phyloP scores from a whole-genome alignment of 2,329 filamentous ascomycete species.

The Myotisia sp. region DNA sequence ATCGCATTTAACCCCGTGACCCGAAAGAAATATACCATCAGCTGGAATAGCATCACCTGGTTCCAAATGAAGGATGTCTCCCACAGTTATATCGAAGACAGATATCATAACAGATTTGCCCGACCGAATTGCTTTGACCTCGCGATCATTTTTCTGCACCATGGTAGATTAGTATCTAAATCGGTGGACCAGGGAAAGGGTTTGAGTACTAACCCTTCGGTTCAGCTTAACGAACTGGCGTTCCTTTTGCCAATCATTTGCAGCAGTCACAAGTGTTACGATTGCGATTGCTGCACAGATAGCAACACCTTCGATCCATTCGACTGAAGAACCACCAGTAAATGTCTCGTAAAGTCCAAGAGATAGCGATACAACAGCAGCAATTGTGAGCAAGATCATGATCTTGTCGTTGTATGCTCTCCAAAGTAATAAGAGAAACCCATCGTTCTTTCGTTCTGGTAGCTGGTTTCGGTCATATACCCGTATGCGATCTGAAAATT shows the following conservation, averaged over 20 bases:
- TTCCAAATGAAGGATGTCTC: slow-evolving; percentile 54
- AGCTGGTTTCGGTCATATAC: slow-evolving; percentile 48
- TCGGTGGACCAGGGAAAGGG: neutral
- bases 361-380: slow-evolving; percentile 53
- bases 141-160: slow-evolving; percentile 46
- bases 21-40: slow-evolving; percentile 54
- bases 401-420: slow-evolving; percentile 61
- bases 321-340: slow-evolving; percentile 36
- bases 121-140: slow-evolving; percentile 53
- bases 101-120: slow-evolving; percentile 50
- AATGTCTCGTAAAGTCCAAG: slow-evolving; percentile 56
- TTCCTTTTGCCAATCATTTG: slow-evolving; percentile 57
- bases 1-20: slow-evolving; percentile 54
- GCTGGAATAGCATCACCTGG: slow-evolving; percentile 57
- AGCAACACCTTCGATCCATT: slow-evolving; percentile 55
- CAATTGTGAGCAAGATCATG: slow-evolving; percentile 53
- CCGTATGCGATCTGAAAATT: slow-evolving; percentile 44
- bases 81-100: slow-evolving; percentile 53
- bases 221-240: slow-evolving; percentile 51
- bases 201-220: slow-evolving; percentile 23
- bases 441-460: slow-evolving; percentile 49
- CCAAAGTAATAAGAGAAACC: slow-evolving; percentile 49
- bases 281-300: slow-evolving; percentile 52
- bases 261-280: slow-evolving; percentile 47
- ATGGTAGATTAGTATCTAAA: slow-evolving; percentile 13